A percentile compares a stretch with the other conserved stretches of the same genome.
Evolutionary conservation across 106 monocot genomes (phyloP).

Genomic region (Acanthochlamys bracteata): DNA sequence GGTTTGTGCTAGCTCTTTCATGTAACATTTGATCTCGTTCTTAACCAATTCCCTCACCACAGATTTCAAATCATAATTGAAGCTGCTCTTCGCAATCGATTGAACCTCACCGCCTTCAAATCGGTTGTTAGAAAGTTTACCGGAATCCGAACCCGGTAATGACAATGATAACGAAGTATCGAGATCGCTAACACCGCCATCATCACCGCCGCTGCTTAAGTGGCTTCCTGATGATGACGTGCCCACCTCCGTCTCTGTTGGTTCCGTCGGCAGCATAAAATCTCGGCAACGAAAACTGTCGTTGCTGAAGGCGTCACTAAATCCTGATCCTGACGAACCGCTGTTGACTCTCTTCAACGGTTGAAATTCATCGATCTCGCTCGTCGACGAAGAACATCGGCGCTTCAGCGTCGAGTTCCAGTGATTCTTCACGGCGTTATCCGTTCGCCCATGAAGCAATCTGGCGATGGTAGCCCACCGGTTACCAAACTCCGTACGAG

Average conservation of each 20-base stretch:
- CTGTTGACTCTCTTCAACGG: not conserved
- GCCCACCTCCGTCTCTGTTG: too few relatives aligned
- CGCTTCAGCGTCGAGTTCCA: conserved; percentile 3
- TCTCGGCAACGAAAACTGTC: not conserved
- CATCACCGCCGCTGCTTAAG: not conserved
- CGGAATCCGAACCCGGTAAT: not conserved
- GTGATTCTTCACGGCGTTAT: conserved; percentile 7
- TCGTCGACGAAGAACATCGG: not conserved
- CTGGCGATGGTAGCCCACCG: not conserved
- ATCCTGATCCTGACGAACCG: not conserved
- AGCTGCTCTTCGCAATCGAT: not conserved
- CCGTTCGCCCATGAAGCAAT: not conserved
- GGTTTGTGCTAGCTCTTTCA: not conserved
- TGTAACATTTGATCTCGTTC: not conserved
- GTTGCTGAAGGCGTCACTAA: not conserved
- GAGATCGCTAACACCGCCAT: not conserved
- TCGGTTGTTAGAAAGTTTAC: not conserved
- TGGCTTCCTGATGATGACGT: not conserved
- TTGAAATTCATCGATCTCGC: not conserved
- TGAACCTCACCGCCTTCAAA: not conserved
- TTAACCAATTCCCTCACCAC: not conserved
- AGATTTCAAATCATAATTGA: not conserved
- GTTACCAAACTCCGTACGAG: not conserved
- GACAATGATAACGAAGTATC: not conserved
- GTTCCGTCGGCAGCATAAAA: not conserved